A percentile compares a stretch with the other conserved stretches of the same genome.
phyloP scores from a whole-genome alignment of 2,329 filamentous ascomycete genomes.

The Botryotinia calthae region DNA sequence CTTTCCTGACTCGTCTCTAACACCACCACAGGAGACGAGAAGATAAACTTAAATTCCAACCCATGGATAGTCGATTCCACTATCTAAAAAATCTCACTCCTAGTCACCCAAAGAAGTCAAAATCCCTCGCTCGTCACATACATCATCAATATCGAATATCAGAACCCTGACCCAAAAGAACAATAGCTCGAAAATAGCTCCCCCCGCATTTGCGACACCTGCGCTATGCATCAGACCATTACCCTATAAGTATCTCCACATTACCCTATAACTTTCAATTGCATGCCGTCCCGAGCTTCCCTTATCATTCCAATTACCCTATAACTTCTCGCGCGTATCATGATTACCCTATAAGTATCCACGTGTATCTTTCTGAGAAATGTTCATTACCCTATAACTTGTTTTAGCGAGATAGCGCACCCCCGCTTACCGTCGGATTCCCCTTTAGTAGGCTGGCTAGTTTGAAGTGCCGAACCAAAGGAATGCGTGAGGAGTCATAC shows the following conservation, averaged over 20 bases:
- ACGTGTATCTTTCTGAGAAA: neutral
- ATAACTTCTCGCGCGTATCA: neutral
- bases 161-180: neutral
- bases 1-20: neutral
- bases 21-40: neutral
- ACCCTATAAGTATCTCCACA: neutral
- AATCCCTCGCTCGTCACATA: neutral
- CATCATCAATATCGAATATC: neutral
- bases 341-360: constrained; percentile 1
- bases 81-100: neutral
- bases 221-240: neutral
- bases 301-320: neutral
- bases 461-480: neutral
- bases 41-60: neutral
- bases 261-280: constrained; percentile 5
- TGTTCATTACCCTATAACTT: constrained; percentile 1
- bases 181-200: constrained; percentile 1
- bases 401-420: neutral
- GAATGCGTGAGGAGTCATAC: neutral
- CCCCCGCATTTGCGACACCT: neutral
- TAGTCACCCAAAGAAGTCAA: neutral
- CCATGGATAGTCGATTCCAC: neutral
- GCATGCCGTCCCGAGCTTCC: neutral
- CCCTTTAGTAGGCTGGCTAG: neutral
- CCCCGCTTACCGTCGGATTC: constrained; percentile 1